A percentile compares a stretch with the other conserved stretches of the same genome.
Evolutionary conservation across 768 basidiomycete species (phyloP).

Genomic region (Hemileccinum impolitum): DNA sequence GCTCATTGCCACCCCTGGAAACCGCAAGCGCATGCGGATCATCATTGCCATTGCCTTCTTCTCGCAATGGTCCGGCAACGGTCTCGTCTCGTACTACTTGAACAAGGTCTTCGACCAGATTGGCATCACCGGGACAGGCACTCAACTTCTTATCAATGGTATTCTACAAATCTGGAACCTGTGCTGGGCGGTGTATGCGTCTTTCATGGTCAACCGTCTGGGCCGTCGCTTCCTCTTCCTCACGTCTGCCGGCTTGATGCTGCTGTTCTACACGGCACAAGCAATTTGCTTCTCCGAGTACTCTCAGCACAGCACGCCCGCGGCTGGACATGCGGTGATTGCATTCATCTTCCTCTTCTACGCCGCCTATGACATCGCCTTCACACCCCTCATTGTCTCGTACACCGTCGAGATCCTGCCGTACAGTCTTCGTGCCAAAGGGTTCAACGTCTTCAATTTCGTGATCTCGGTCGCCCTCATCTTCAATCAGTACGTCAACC

Average conservation of each 20-base stretch:
- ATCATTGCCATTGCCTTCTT: conserved; percentile 78
- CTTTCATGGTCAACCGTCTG: conserved; percentile 58
- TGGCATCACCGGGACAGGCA: conserved; percentile 57
- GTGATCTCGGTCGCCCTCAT: conserved; percentile 74
- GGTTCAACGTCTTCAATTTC: conserved; percentile 80
- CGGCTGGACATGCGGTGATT: conserved; percentile 68
- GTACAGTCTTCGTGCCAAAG: conserved; percentile 79
- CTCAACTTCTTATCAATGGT: conserved; percentile 80
- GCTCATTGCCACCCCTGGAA: conserved; percentile 63
- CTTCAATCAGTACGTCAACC: conserved; percentile 89
- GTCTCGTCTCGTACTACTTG: conserved; percentile 82
- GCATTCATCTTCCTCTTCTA: conserved; percentile 85
- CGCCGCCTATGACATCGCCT: conserved; percentile 75
- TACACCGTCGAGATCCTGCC: conserved; percentile 91
- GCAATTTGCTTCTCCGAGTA: conserved; percentile 63
- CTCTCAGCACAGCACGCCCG: conserved; percentile 35
- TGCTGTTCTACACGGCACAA: conserved; percentile 64
- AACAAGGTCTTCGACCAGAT: conserved; percentile 67
- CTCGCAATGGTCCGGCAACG: conserved; percentile 85
- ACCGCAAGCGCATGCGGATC: conserved; percentile 72
- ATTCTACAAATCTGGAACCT: conserved; percentile 85
- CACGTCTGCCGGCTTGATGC: conserved; percentile 55
- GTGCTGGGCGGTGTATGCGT: conserved; percentile 53
- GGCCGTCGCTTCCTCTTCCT: conserved; percentile 74
- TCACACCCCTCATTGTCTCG: conserved; percentile 81